A percentile compares a stretch with the other conserved stretches of the same genome.
These are phyloP conservation scores for Colletotrichum sp. DNA, from an alignment of 2,329 filamentous ascomycete genomes.

Conservation along the genomic window DNA sequence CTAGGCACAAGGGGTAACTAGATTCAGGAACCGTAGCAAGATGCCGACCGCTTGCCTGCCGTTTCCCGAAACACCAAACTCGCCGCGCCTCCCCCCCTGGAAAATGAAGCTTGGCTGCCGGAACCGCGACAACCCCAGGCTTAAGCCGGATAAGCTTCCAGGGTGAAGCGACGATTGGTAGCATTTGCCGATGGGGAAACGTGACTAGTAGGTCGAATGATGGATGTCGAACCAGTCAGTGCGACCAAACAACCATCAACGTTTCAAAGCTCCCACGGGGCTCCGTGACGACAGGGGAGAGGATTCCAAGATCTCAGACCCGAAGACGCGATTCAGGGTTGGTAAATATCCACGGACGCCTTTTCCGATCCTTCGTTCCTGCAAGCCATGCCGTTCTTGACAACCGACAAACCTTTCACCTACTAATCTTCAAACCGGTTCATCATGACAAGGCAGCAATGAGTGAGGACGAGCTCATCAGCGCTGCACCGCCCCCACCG, in stretches of 20 bases:
- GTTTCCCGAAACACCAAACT: neutral
- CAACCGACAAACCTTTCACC: neutral
- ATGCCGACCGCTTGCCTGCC: neutral
- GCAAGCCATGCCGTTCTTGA: neutral
- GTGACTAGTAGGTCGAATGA: neutral
- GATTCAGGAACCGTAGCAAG: neutral
- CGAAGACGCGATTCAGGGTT: neutral
- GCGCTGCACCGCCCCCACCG: neutral
- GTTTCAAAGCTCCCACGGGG: neutral
- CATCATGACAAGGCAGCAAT: slow-evolving; percentile 11
- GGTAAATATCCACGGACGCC: neutral
- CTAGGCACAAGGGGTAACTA: neutral
- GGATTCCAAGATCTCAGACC: neutral
- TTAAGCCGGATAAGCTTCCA: neutral
- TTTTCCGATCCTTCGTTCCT: neutral
- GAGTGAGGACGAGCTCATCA: neutral
- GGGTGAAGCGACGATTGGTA: neutral
- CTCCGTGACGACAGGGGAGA: neutral
- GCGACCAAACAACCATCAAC: neutral
- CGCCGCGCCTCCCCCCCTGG: neutral
- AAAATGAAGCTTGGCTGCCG: neutral
- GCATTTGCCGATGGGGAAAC: neutral
- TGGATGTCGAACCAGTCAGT: slow-evolving; percentile 9
- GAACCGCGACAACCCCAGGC: neutral
- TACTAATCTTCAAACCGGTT: neutral